Evolutionary conservation across 192 early-diverging fungal genomes (phyloP).

Genomic region (Pecoramyces ruminantium): DNA sequence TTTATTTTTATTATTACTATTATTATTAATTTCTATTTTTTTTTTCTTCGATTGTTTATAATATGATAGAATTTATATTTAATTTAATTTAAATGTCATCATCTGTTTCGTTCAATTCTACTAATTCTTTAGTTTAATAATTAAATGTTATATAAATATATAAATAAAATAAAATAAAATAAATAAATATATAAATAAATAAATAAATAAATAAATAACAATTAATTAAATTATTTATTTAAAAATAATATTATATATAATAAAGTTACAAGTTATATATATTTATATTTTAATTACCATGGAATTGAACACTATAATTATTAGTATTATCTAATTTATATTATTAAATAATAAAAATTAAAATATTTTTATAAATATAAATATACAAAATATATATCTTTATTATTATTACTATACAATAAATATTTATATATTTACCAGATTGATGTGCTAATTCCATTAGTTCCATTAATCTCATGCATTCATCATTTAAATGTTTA

Average conservation of each 20-base stretch:
- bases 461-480: background rate
- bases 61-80: no score
- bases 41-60: no score
- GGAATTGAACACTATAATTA: background rate
- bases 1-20: no score
- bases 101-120: background rate
- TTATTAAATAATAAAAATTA: background rate
- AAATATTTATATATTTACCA: background rate
- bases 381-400: no score
- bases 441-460: background rate
- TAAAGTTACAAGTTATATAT: no score
- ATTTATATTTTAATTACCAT: background rate
- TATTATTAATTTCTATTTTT: no score
- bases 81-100: background rate
- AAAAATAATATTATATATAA: no score
- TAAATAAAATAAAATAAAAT: no score
- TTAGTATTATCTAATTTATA: background rate
- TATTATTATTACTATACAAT: background rate
- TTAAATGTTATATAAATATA: no score
- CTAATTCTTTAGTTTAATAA: background rate
- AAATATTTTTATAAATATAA: no score
- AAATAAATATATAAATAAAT: background rate
- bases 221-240: no score
- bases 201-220: no score
- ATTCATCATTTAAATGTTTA: background rate